A percentile compares a stretch with the other conserved stretches of the same genome.
Conservation (phyloP, 108 stramenopile genomes). For the Asterionellopsis glacialis region DNA sequence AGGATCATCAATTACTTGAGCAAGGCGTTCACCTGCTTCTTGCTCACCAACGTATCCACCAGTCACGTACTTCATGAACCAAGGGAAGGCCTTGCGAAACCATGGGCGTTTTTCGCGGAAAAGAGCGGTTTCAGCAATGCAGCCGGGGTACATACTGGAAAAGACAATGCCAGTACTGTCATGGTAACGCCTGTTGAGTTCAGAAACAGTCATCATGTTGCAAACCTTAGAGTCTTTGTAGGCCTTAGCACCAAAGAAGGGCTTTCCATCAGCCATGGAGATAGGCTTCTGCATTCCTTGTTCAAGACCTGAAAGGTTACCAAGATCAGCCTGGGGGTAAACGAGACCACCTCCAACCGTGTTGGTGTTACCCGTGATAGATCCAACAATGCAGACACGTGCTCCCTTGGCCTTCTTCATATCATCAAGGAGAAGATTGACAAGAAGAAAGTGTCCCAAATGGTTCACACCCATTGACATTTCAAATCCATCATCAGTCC, state of each 20-base stretch:
- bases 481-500: constrained; percentile 97
- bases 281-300: constrained; percentile 68
- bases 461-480: constrained; percentile 96
- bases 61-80: constrained; percentile 85
- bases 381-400: constrained; percentile 87
- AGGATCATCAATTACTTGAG: constrained; percentile 84
- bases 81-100: constrained; percentile 86
- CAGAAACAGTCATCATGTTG: constrained; percentile 87
- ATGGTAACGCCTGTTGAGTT: constrained; percentile 89
- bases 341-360: constrained; percentile 92
- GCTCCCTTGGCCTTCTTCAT: constrained; percentile 90
- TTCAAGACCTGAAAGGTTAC: constrained; percentile 82
- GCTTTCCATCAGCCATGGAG: constrained; percentile 91
- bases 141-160: constrained; percentile 94
- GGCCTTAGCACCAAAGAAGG: constrained; percentile 94
- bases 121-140: constrained; percentile 93
- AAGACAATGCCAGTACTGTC: constrained; percentile 87
- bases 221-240: constrained; percentile 96
- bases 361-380: constrained; percentile 93
- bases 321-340: constrained; percentile 90
- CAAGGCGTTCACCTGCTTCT: constrained; percentile 86
- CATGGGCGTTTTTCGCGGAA: constrained; percentile 96
- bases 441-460: constrained; percentile 91
- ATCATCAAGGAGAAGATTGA: constrained; percentile 86
- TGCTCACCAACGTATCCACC: constrained; percentile 84